Evolutionary conservation across 2,329 filamentous ascomycete species (phyloP), one percentile per base, ranked within the genome.

Genomic region (Aspergillus felis): DNA sequence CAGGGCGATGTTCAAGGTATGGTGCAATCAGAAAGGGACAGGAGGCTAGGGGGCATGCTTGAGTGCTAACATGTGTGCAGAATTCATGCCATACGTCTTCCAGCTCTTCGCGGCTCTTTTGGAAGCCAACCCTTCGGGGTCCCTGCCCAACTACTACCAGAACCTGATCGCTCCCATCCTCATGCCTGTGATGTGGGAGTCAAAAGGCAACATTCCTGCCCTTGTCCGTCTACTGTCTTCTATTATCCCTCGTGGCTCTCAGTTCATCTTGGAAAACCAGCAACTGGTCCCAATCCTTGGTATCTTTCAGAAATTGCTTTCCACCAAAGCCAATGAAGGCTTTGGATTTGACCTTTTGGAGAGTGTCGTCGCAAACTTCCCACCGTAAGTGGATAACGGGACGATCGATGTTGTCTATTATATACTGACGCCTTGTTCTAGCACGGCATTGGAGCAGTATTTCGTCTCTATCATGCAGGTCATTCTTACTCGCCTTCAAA

Each of bases 11-110:
- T 97, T 27, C 87, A 92, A 64, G 87, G 87, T 89, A 77, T 69
- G 79, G n/a, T 32, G 3, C 9, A 22, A 10, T 48, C 9, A 22
- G 4, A 48, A 27, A 27, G 22, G 22, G 17, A 14, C 12, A 47
- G 14, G 5, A 25, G 14, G 2, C 17, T 38, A 17, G 6, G 10
- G 14, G 32, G 7, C 22, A 38, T n/a, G 2, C 8, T 9, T 10
- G 60, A 28, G 24, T 60, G 72, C 79, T 70, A 78, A 69, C 35
- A 27, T 24, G 17, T 44, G 35, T 10, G 14, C 63, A 88, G 94
- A 99, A 76, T 99, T 99, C 71, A 88, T 91, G 70, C 94, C 93
- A 4, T 99, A 97, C 67, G 87, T 97, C 54, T 96, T 99, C 81
- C 94, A 99, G 73, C 84, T 99, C 38, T 90, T 97, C 62, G 91